Conservation (phyloP, 1,284 basidiomycete species). For the Puccinia polysora region DNA sequence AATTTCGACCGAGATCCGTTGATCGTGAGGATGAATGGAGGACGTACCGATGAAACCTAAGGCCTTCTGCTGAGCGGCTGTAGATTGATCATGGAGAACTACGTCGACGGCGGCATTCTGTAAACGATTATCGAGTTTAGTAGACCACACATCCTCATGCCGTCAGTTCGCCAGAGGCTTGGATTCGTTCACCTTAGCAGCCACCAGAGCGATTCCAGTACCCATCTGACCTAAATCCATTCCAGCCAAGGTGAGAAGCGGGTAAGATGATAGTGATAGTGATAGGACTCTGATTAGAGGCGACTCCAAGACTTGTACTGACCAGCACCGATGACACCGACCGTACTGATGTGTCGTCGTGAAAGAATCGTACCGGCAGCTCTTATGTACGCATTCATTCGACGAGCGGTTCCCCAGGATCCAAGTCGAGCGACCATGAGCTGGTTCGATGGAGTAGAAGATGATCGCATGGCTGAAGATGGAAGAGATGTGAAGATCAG, state of each 20-base stretch:
- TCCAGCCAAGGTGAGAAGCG: not conserved
- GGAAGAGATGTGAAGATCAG: too few relatives aligned
- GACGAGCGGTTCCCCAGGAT: too few relatives aligned
- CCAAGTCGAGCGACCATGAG: too few relatives aligned
- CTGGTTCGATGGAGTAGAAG: too few relatives aligned
- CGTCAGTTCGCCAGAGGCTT: too few relatives aligned
- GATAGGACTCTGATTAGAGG: conserved; percentile 42
- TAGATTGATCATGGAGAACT: conserved; percentile 25
- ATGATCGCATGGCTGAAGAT: too few relatives aligned
- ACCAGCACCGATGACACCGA: conserved; percentile 60
- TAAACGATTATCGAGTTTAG: not conserved
- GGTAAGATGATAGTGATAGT: conserved; percentile 56
- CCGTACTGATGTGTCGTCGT: conserved; percentile 44
- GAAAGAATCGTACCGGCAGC: too few relatives aligned
- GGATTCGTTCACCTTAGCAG: conserved; percentile 61
- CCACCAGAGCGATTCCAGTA: conserved; percentile 73
- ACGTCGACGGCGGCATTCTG: conserved; percentile 41
- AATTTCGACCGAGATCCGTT: not conserved
- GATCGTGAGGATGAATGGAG: not conserved
- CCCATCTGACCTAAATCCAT: conserved; percentile 51
- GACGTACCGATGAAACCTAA: conserved; percentile 27
- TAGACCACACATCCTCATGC: too few relatives aligned
- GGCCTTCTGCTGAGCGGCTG: conserved; percentile 21
- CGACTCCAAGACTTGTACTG: conserved; percentile 63
- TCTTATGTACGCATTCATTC: too few relatives aligned